Evolutionary conservation across 176 grass and related monocot genomes (phyloP), one percentile per base, ranked within the genome.

Genomic region (Echinochloa phyllopogon): DNA sequence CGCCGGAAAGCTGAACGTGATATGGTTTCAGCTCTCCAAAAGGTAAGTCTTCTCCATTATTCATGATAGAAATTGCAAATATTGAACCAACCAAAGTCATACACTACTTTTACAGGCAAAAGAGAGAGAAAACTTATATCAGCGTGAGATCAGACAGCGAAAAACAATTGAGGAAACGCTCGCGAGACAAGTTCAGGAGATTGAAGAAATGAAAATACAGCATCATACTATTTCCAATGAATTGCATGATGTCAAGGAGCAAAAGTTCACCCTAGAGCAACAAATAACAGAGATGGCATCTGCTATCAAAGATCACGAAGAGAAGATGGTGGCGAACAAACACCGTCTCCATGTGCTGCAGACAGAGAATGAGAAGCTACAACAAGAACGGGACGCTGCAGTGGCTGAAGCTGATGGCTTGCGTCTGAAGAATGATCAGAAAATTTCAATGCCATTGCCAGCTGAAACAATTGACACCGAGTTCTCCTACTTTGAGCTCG

Each of bases 1-100:
- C 89, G 80, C 37, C 91, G 60, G 57, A 87, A 84, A 75, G 93
- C 81, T 8, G 93, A 98, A 70, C 64, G 69, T 40, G 85, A 85
- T 38, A 52, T 89, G 68, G 10, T 93, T 83, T 92, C 57, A 55
- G 62, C 87, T 90, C 71, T 87, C 21, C 82, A 81, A 60, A 98
- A 85, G 81, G 92, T 90, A 81, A 70, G 44, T 83, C 44, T 86
- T 82, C 17, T 70, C 63, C 63, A 50, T 15, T 79, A 40, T 78
- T 11, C 64, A 72, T 57, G 37, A 41, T 72, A 84, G 20, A 80
- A 25, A 75, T 42, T 57, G 2, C n/a, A 77, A 49, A 39, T 15
- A 3, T 11, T 57, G 18, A 65, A 83, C 64, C 11, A 62, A 52
- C 24, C 40, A 49, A 76, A 72, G 40, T 43, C 37, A 56, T 21